Percentiles rank a stretch among this genome's conserved stretches.
These are phyloP conservation scores for Ilex paraguariensis DNA, from an alignment of 305 asterid species.

Conservation along the genomic window DNA sequence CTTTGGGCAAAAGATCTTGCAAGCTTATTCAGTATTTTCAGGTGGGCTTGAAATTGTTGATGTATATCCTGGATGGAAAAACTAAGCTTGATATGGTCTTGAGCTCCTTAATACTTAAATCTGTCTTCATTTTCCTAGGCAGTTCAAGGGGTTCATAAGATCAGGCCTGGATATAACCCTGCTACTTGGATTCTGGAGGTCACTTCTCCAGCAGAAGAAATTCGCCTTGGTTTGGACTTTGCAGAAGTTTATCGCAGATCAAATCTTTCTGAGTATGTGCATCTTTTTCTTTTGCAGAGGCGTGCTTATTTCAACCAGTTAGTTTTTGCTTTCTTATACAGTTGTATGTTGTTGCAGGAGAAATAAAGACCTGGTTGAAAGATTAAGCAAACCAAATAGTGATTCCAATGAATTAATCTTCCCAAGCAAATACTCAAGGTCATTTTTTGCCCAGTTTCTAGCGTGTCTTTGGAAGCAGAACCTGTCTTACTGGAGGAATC, in stretches of 20 bases:
- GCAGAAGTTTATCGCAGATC: slow-evolving; percentile 61
- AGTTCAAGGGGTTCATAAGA: slow-evolving; percentile 50
- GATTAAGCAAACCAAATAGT: slow-evolving; percentile 52
- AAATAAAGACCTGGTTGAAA: slow-evolving; percentile 50
- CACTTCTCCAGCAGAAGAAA: slow-evolving; percentile 59
- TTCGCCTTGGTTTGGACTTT: slow-evolving; percentile 52
- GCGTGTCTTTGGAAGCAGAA: slow-evolving; percentile 74
- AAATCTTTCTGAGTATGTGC: slow-evolving; percentile 38
- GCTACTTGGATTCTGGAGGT: slow-evolving; percentile 85
- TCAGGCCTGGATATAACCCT: slow-evolving; percentile 62
- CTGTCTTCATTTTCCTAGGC: slow-evolving; percentile 28
- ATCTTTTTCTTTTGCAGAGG: neutral
- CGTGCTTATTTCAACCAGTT: neutral
- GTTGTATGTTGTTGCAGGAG: slow-evolving; percentile 28
- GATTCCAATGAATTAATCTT: slow-evolving; percentile 40
- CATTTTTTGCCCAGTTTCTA: slow-evolving; percentile 45
- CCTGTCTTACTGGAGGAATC: slow-evolving; percentile 67
- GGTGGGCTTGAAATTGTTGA: slow-evolving; percentile 23
- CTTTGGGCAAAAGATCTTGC: slow-evolving; percentile 53
- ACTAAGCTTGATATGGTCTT: neutral
- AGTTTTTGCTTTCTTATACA: neutral
- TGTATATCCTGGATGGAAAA: no score
- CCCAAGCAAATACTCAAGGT: slow-evolving; percentile 50
- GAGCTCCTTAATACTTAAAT: neutral
- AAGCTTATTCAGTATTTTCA: slow-evolving; percentile 58